These are phyloP conservation scores for Arctostaphylos glauca DNA, from an alignment of 148 eudicot genomes.

Conservation along the genomic window DNA sequence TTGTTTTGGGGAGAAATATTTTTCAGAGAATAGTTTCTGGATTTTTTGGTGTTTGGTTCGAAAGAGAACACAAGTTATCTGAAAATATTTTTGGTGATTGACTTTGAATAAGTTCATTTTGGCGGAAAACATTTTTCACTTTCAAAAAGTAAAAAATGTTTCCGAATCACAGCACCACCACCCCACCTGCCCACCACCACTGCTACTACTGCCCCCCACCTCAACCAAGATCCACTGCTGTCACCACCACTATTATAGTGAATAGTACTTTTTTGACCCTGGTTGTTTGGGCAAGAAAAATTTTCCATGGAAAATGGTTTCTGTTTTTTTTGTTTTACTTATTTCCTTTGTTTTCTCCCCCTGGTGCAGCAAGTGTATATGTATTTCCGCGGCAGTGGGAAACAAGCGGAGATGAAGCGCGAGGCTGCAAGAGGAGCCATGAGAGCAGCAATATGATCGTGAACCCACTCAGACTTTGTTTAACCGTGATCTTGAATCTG, in stretches of 20 bases:
- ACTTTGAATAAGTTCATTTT: not conserved
- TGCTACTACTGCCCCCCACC: too few species aligned
- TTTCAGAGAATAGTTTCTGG: not conserved
- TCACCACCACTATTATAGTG: not conserved
- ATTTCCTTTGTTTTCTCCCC: not conserved
- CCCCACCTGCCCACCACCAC: not conserved
- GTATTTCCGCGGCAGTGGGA: conserved; percentile 54
- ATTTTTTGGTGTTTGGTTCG: not conserved
- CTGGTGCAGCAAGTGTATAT: conserved; percentile 47
- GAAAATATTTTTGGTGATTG: not conserved
- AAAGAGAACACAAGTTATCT: too few species aligned
- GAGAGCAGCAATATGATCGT: conserved; percentile 31
- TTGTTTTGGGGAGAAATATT: not conserved
- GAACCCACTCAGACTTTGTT: not conserved
- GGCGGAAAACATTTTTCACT: not conserved
- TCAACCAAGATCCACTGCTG: too few species aligned
- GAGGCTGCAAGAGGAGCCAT: conserved; percentile 34
- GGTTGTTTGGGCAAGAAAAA: not conserved
- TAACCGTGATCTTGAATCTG: not conserved
- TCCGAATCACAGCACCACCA: not conserved
- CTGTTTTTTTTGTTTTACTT: not conserved
- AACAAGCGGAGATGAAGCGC: conserved; percentile 38
- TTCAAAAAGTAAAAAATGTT: not conserved
- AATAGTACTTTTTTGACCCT: not conserved
- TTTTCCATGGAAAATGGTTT: not conserved